These are phyloP conservation scores for Phytophthora brassicae DNA, from an alignment of 352 stramenopile species.

Conservation along the genomic window DNA sequence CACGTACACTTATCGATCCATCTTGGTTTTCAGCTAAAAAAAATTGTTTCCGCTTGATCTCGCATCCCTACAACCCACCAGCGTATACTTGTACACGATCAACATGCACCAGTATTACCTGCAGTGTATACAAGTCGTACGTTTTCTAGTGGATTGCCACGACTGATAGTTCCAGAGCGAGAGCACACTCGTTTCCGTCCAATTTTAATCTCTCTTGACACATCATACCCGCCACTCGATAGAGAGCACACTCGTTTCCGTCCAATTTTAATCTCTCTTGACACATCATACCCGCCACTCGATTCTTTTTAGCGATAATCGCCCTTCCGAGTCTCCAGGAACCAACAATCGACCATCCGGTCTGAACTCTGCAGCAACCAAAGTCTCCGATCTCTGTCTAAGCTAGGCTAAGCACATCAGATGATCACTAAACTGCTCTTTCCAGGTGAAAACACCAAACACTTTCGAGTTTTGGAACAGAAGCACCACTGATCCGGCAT, in stretches of 20 bases:
- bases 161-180: too few relatives aligned
- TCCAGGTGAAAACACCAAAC: constrained; percentile 55
- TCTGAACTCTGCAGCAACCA: constrained; percentile 27
- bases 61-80: constrained; percentile 27
- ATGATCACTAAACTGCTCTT: constrained; percentile 56
- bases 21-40: constrained; percentile 40
- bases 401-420: constrained; percentile 40
- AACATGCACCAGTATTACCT: background rate
- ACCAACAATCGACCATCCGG: constrained; percentile 37
- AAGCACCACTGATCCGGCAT: constrained; percentile 40
- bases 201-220: background rate
- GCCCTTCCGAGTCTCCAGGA: constrained; percentile 27
- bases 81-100: constrained; percentile 24
- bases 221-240: constrained; percentile 25
- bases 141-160: constrained; percentile 38
- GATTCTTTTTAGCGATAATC: constrained; percentile 30
- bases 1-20: constrained; percentile 41
- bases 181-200: constrained; percentile 31
- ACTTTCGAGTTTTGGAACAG: constrained; percentile 25
- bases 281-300: constrained; percentile 11
- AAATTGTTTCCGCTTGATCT: constrained; percentile 27
- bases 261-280: background rate
- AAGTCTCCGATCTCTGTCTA: constrained; percentile 4
- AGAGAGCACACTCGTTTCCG: constrained; percentile 36
- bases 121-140: constrained; percentile 34